Evolutionary conservation across 2,329 filamentous ascomycete species (phyloP).

Genomic region (Penicillium sp.): DNA sequence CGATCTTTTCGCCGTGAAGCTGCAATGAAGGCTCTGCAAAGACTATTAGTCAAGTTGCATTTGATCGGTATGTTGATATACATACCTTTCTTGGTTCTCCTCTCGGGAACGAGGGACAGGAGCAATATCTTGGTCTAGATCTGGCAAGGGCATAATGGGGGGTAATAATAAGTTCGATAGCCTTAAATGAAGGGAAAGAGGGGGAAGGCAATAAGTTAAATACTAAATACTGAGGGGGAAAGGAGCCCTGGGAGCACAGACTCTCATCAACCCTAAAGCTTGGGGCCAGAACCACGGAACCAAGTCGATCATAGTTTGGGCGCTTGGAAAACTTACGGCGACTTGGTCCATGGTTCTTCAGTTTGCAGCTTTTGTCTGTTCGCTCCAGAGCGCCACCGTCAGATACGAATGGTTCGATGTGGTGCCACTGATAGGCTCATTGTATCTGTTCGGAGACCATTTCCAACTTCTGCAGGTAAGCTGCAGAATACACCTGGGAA

Average conservation of each 20-base stretch:
- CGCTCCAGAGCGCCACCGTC: slow-evolving; percentile 1
- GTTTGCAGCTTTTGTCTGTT: background rate
- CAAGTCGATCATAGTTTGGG: slow-evolving; percentile 23
- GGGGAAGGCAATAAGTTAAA: background rate
- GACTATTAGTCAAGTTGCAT: slow-evolving; percentile 4
- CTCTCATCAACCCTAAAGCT: background rate
- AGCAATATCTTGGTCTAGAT: slow-evolving; percentile 33
- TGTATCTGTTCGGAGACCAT: background rate
- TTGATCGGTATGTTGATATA: background rate
- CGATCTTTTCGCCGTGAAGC: slow-evolving; percentile 84
- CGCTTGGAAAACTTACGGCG: slow-evolving; percentile 17
- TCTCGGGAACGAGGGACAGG: slow-evolving; percentile 40
- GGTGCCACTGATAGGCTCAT: background rate
- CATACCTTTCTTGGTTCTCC: slow-evolving; percentile 49
- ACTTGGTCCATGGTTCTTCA: slow-evolving; percentile 4
- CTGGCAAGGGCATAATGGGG: slow-evolving; percentile 25
- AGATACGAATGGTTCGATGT: slow-evolving; percentile 1
- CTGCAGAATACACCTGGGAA: background rate
- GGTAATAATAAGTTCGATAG: background rate
- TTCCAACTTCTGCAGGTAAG: background rate
- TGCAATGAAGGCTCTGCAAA: slow-evolving; percentile 77
- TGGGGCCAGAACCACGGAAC: slow-evolving; percentile 20
- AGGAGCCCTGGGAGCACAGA: background rate
- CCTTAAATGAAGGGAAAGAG: background rate
- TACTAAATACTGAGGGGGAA: slow-evolving; percentile 14